Evolutionary conservation across 2,329 filamentous ascomycete species (phyloP).

Genomic region (Colletotrichum sp.): DNA sequence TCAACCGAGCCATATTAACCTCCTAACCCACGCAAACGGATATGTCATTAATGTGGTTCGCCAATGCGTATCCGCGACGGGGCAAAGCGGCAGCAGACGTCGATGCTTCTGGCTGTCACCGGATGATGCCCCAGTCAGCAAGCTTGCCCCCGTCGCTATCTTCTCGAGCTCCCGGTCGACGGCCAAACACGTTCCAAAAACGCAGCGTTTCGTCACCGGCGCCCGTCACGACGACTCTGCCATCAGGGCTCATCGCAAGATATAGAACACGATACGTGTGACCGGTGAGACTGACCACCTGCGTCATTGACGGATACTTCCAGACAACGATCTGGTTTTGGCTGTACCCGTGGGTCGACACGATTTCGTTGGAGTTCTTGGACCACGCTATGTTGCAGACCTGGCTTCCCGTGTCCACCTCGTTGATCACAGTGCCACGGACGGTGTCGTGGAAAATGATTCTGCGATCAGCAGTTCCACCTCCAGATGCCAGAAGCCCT

Average conservation of each 20-base stretch:
- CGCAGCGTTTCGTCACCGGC: slow-evolving; percentile 94
- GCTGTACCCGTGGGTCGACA: slow-evolving; percentile 95
- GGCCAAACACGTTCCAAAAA: slow-evolving; percentile 97
- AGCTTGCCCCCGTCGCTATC: slow-evolving; percentile 71
- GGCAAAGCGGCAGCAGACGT: neutral
- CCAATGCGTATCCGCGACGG: neutral
- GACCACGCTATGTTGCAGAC: slow-evolving; percentile 99
- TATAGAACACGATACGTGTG: slow-evolving; percentile 98
- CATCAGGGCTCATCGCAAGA: slow-evolving; percentile 96
- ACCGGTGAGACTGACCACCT: slow-evolving; percentile 92
- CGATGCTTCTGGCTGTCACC: slow-evolving; percentile 43
- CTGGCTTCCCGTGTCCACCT: slow-evolving; percentile 95
- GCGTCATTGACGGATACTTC: slow-evolving; percentile 99
- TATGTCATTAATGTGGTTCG: neutral
- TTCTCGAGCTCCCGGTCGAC: slow-evolving; percentile 74
- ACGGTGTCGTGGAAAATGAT: slow-evolving; percentile 99
- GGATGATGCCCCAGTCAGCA: slow-evolving; percentile 84
- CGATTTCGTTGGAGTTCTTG: slow-evolving; percentile 96
- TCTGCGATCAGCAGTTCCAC: slow-evolving; percentile 91
- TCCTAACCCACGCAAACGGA: neutral
- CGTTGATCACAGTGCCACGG: slow-evolving; percentile 80
- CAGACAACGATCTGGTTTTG: slow-evolving; percentile 99
- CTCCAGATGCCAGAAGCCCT: slow-evolving; percentile 91
- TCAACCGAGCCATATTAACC: neutral
- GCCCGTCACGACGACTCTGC: slow-evolving; percentile 90